Conservation (phyloP, 768 basidiomycete genomes). For the Boletus reticulatus region DNA sequence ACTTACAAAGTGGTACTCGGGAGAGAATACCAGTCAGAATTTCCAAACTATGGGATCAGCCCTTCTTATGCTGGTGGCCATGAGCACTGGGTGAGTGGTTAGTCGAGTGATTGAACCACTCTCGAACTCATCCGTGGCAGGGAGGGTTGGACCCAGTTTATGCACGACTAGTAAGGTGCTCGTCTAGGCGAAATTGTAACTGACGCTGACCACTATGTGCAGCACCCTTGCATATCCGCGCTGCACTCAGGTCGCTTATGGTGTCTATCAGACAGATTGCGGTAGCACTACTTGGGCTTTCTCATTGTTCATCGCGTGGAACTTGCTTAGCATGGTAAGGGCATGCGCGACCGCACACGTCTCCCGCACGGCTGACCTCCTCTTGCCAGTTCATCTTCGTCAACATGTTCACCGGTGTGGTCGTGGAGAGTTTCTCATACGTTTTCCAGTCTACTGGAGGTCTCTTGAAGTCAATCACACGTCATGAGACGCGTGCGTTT, state of each 20-base stretch:
- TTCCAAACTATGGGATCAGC: slow-evolving; percentile 78
- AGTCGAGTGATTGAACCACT: background rate
- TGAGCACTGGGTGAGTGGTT: slow-evolving; percentile 80
- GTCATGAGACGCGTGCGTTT: slow-evolving; percentile 91
- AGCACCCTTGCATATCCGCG: slow-evolving; percentile 77
- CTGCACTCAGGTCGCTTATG: slow-evolving; percentile 57
- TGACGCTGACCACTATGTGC: background rate
- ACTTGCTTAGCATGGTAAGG: slow-evolving; percentile 86
- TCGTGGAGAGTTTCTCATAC: slow-evolving; percentile 95
- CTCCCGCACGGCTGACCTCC: background rate
- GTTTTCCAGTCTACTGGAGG: slow-evolving; percentile 86
- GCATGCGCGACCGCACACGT: slow-evolving; percentile 9
- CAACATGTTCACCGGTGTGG: slow-evolving; percentile 96
- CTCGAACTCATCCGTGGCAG: slow-evolving; percentile 36
- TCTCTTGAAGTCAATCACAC: slow-evolving; percentile 69
- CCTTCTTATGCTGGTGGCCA: slow-evolving; percentile 87
- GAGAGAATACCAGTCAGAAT: slow-evolving; percentile 56
- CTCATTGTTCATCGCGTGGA: slow-evolving; percentile 91
- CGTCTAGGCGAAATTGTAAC: too few relatives aligned
- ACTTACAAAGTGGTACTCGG: slow-evolving; percentile 79
- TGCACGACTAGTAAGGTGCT: slow-evolving; percentile 83
- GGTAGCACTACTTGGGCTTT: slow-evolving; percentile 84
- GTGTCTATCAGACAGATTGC: slow-evolving; percentile 73
- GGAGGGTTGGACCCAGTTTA: slow-evolving; percentile 95
- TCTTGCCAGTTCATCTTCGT: slow-evolving; percentile 82